phyloP scores from a whole-genome alignment of 208 protist species.

The Sergeia podlipaevii region DNA sequence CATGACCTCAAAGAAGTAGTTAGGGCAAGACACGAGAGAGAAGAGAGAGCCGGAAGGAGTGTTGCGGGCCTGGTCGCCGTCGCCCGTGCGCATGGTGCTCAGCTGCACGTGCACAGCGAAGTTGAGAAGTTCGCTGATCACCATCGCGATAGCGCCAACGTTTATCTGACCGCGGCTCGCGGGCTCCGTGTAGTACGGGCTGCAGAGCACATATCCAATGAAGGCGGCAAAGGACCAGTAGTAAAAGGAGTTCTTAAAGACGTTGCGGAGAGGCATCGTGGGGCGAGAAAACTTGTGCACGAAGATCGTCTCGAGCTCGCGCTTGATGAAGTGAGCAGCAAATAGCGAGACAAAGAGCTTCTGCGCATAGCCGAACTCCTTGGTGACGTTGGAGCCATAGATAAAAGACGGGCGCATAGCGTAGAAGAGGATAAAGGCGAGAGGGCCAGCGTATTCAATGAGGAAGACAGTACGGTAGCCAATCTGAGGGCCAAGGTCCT shows the following conservation, averaged over 20 bases:
- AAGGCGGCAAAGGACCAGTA: conserved; percentile 93
- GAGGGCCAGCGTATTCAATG: conserved; percentile 93
- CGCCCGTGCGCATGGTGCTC: conserved; percentile 74
- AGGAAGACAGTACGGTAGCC: conserved; percentile 94
- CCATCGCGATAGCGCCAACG: conserved; percentile 40
- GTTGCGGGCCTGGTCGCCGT: conserved; percentile 65
- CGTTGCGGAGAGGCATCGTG: conserved; percentile 94
- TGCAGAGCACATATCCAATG: conserved; percentile 89
- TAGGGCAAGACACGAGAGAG: conserved; percentile 91
- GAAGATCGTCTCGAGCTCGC: conserved; percentile 93
- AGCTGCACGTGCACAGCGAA: conserved; percentile 89
- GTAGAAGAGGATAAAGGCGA: conserved; percentile 90
- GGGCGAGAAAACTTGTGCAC: conserved; percentile 94
- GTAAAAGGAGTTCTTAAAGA: conserved; percentile 95
- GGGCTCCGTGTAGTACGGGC: conserved; percentile 84
- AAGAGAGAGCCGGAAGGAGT: conserved; percentile 88
- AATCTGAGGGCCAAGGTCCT: conserved; percentile 93
- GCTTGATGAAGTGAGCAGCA: conserved; percentile 91
- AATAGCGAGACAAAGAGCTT: conserved; percentile 84
- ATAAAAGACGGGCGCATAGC: conserved; percentile 64
- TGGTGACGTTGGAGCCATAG: conserved; percentile 37
- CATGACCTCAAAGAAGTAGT: conserved; percentile 95
- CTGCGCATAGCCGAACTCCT: conserved; percentile 57
- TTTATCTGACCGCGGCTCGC: conserved; percentile 30
- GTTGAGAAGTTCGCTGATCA: conserved; percentile 89